Evolutionary conservation across 1,284 basidiomycete species (phyloP).

Genomic region (Salmacisia buchloeana): DNA sequence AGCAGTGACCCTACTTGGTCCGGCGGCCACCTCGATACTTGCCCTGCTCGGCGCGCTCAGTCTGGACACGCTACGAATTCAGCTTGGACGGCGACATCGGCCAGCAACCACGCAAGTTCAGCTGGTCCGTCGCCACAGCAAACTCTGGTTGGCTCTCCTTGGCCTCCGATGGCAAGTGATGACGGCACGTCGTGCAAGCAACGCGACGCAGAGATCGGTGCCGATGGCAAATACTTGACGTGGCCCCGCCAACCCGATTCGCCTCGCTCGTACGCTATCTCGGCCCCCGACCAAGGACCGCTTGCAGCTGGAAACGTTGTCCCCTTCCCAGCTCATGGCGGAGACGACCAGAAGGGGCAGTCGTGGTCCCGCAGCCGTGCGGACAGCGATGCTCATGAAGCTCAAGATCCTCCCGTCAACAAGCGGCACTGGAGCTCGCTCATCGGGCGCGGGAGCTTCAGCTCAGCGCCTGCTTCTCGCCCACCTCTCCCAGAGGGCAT

Average conservation of each 20-base stretch:
- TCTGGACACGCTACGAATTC: background rate
- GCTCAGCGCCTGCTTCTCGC: background rate
- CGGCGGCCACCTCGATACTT: background rate
- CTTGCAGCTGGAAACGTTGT: background rate
- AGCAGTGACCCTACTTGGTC: background rate
- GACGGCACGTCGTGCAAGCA: background rate
- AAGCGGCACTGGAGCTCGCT: constrained; percentile 1
- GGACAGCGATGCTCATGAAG: background rate
- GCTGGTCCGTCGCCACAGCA: background rate
- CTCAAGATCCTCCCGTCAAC: background rate
- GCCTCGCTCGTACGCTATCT: background rate
- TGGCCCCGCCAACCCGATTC: constrained; percentile 1
- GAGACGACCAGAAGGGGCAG: too few species aligned
- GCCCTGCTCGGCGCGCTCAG: background rate
- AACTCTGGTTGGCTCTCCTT: background rate
- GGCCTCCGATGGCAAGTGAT: background rate
- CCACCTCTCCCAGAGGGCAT: background rate
- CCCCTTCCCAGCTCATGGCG: background rate
- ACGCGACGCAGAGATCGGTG: background rate
- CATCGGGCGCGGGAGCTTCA: background rate
- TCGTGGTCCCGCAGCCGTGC: too few species aligned
- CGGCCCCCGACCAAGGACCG: background rate
- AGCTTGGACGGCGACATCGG: background rate
- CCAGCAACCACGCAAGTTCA: background rate
- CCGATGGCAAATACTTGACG: background rate